These are phyloP conservation scores for Tolypocladium sp. DNA, from an alignment of 2,329 filamentous ascomycete genomes.

Conservation along the genomic window DNA sequence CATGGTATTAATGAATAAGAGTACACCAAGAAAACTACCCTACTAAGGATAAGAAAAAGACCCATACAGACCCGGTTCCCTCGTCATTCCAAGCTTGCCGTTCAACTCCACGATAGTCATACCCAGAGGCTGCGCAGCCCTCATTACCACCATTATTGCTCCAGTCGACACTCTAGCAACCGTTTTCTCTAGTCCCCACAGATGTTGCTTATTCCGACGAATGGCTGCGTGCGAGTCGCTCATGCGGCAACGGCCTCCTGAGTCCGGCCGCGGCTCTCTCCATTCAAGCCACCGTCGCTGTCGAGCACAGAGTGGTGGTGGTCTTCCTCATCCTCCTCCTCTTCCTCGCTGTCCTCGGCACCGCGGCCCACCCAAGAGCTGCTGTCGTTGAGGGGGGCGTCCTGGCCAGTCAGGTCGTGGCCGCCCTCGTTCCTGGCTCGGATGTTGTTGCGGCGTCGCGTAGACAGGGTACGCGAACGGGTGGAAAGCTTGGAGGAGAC, in stretches of 20 bases:
- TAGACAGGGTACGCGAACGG: slow-evolving; percentile 78
- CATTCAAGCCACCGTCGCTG: slow-evolving; percentile 42
- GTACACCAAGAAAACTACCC: slow-evolving; percentile 15
- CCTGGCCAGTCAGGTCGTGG: slow-evolving; percentile 75
- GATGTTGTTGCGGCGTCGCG: slow-evolving; percentile 69
- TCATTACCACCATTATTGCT: slow-evolving; percentile 6
- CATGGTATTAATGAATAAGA: slow-evolving; percentile 18
- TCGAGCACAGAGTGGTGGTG: slow-evolving; percentile 39
- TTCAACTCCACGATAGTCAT: slow-evolving; percentile 16
- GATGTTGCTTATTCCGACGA: background rate
- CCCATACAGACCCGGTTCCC: slow-evolving; percentile 1
- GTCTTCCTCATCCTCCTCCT: slow-evolving; percentile 56
- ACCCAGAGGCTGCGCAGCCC: slow-evolving; percentile 7
- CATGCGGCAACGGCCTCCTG: slow-evolving; percentile 41
- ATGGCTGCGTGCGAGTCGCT: background rate
- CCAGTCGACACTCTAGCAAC: background rate
- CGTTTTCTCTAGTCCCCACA: background rate
- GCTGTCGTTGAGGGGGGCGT: slow-evolving; percentile 65
- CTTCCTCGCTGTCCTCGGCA: slow-evolving; percentile 55
- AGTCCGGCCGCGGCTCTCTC: slow-evolving; percentile 46
- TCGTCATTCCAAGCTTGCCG: slow-evolving; percentile 2
- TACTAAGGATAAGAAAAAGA: slow-evolving; percentile 13
- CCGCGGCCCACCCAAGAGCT: slow-evolving; percentile 79
- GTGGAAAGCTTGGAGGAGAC: slow-evolving; percentile 82
- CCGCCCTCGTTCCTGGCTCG: slow-evolving; percentile 56